Percentiles rank a stretch among this genome's conserved stretches.
Conservation (phyloP, 1,139 yeast genomes). For the Lizanozyma gosingica region DNA sequence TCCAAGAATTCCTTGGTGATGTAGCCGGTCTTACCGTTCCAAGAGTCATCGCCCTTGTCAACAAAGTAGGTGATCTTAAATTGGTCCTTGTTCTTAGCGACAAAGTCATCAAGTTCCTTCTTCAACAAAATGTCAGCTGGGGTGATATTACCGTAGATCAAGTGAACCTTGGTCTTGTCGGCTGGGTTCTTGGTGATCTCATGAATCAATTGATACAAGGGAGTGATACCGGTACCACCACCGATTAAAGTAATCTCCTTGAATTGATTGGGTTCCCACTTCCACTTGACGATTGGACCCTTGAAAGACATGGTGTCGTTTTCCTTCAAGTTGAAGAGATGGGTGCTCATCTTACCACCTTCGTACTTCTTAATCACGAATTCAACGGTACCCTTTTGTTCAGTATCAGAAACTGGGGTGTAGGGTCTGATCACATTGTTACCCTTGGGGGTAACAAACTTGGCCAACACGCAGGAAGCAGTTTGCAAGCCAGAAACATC, state of each 20-base stretch:
- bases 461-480: constrained; percentile 76
- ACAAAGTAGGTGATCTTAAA: constrained; percentile 72
- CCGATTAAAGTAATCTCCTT: constrained; percentile 77
- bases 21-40: constrained; percentile 55
- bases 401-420: constrained; percentile 77
- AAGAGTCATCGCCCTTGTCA: constrained; percentile 48
- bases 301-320: constrained; percentile 83
- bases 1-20: constrained; percentile 62
- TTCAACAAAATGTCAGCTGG: constrained; percentile 71
- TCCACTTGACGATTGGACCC: constrained; percentile 92
- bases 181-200: constrained; percentile 62
- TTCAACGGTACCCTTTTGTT: constrained; percentile 65
- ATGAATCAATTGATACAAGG: constrained; percentile 77
- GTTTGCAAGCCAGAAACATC: constrained; percentile 69
- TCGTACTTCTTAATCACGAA: constrained; percentile 81
- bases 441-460: constrained; percentile 79
- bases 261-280: constrained; percentile 82
- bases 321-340: constrained; percentile 60
- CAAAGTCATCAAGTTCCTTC: constrained; percentile 63
- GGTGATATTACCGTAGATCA: constrained; percentile 73
- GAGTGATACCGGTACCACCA: constrained; percentile 96
- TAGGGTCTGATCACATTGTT: constrained; percentile 90
- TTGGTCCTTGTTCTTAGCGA: constrained; percentile 61
- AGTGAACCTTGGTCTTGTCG: constrained; percentile 77
- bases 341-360: constrained; percentile 76